These are phyloP conservation scores for Penicillium vulpinum DNA, from an alignment of 2,329 filamentous ascomycete genomes.

Conservation along the genomic window DNA sequence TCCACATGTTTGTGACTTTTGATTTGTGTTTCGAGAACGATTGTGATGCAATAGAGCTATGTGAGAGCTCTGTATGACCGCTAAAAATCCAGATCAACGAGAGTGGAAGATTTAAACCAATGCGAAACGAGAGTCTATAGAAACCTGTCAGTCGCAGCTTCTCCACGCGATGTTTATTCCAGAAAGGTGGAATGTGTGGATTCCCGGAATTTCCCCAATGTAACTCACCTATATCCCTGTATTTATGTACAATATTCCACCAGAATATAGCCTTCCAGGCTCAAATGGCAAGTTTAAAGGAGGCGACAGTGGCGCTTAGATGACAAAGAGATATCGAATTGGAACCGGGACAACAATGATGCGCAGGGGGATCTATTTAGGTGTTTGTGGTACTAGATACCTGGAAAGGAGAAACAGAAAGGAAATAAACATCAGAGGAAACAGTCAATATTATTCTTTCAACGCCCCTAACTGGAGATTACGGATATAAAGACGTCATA, in stretches of 20 bases:
- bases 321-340: background rate
- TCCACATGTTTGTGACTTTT: slow-evolving; percentile 39
- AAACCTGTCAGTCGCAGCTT: background rate
- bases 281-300: background rate
- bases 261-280: slow-evolving; percentile 2
- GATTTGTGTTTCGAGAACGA: background rate
- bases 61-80: background rate
- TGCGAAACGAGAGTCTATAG: background rate
- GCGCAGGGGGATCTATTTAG: background rate
- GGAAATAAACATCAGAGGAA: background rate
- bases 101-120: background rate
- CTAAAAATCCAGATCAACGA: background rate
- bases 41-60: background rate
- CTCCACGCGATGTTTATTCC: background rate
- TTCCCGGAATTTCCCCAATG: background rate
- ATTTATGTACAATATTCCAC: background rate
- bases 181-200: background rate
- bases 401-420: background rate
- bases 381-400: background rate
- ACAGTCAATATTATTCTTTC: too few relatives aligned
- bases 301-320: slow-evolving; percentile 2
- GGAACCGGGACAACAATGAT: background rate
- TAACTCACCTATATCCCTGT: slow-evolving; percentile 3
- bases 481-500: background rate
- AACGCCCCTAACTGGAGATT: background rate